Base-by-base conservation (phyloP, 352 stramenopile species). In the Phytopythium vexans region DNA sequence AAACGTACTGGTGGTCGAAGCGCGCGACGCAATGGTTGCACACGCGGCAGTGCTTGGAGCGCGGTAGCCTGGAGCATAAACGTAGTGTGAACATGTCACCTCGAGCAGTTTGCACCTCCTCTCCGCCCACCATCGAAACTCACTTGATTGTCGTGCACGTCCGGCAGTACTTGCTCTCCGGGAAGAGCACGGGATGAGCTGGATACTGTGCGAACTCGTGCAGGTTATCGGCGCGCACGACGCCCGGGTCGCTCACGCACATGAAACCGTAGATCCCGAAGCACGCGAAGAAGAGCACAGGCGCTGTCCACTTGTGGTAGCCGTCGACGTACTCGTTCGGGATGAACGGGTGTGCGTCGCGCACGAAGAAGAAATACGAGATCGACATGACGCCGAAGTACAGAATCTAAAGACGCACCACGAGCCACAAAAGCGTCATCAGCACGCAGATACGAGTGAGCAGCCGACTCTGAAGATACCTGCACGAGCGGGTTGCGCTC, bases 1-100 rank as follows among this genome's bases (percentile, higher is more conserved):
- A 42, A n/a, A 73, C 83, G 53, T 78, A 96, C 84, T 95, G 86
- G 61, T 96, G 89, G 41, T 97, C 89, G 45, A 97, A 97, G 64
- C 86, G 77, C 15, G 72, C 79, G 41, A 96, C 78, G 50, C 89
- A 97, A 33, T 86, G 75, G 45, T 95, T 85, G 68, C 89, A 97
- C 52, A 96, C 63, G 40, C 83, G 61, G 49, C 89, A 97, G 71
- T 97, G 89, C 64, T 97, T 97, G 33, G 85, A 96, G 12, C 89
- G 67, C 6, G 89, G 85, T 9, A 94, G 50, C 52, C 81, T 92
- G 41, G 27, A 41, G 3, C 14, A 14, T 32, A 49, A 21, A 41
- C 37, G 8, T 16, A 16, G 11, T 3, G 31, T 16, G 5, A 14
- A 16, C 31, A 41, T 3, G 21, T 2, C 21, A 27, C 1, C 2